Conservation (phyloP, 176 grass and related monocot species). For the Carex myosuroides region DNA sequence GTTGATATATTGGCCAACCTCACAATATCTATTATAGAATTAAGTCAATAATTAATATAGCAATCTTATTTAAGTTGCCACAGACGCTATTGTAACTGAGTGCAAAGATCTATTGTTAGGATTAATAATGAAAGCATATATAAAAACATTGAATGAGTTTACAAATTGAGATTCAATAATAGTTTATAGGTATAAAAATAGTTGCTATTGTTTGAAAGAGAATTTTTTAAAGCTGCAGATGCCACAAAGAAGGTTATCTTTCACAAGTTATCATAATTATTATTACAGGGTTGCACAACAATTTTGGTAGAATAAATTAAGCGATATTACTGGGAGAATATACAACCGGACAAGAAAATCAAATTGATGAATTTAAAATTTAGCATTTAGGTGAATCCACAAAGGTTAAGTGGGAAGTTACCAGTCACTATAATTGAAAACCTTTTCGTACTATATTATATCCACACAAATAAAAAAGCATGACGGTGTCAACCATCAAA, state of each 20-base stretch:
- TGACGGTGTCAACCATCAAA: constrained; percentile 1
- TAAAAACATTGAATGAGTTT: background rate
- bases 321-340: background rate
- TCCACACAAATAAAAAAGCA: background rate
- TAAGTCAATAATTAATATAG: background rate
- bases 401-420: constrained; percentile 14
- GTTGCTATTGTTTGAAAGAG: background rate
- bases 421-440: constrained; percentile 12
- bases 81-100: background rate
- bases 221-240: background rate
- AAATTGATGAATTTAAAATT: constrained; percentile 1
- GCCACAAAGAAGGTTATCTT: too few relatives aligned
- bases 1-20: too few relatives aligned
- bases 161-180: background rate
- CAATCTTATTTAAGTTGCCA: background rate
- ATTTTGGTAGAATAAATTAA: background rate
- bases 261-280: too few relatives aligned
- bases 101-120: background rate
- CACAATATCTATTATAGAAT: background rate
- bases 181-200: background rate
- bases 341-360: background rate
- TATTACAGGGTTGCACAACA: background rate
- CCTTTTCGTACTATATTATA: constrained; percentile 1
- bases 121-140: background rate
- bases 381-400: constrained; percentile 8